A percentile compares a stretch with the other conserved stretches of the same genome.
phyloP scores from a whole-genome alignment of 805 yeast species.

The Metschnikowia sp. region DNA sequence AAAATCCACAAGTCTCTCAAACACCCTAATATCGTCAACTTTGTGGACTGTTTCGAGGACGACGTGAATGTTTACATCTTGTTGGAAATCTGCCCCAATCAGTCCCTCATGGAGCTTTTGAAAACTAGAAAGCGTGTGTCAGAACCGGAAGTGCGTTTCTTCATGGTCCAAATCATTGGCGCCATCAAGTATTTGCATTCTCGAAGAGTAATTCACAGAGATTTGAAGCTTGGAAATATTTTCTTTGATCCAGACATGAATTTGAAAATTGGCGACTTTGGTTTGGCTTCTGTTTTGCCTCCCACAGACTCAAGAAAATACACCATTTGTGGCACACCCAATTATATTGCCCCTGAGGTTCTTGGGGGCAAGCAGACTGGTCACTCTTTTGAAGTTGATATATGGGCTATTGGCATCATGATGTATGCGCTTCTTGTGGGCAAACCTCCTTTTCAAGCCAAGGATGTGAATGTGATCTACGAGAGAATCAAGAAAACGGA shows the following conservation, averaged over 20 bases:
- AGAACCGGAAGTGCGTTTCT: slow-evolving; percentile 88
- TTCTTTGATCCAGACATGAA: slow-evolving; percentile 93
- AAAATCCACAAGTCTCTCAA: slow-evolving; percentile 88
- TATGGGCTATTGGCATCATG: slow-evolving; percentile 98
- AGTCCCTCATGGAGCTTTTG: slow-evolving; percentile 87
- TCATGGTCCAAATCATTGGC: slow-evolving; percentile 89
- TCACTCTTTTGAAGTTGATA: slow-evolving; percentile 91
- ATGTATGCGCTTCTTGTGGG: slow-evolving; percentile 89
- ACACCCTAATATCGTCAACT: slow-evolving; percentile 88
- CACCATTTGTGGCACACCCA: slow-evolving; percentile 98
- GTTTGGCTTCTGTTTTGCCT: slow-evolving; percentile 92
- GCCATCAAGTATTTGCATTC: slow-evolving; percentile 91
- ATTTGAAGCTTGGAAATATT: slow-evolving; percentile 91
- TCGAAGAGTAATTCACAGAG: slow-evolving; percentile 92
- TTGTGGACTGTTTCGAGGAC: slow-evolving; percentile 96
- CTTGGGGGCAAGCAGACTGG: slow-evolving; percentile 83
- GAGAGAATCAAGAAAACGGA: slow-evolving; percentile 85
- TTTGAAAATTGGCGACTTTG: slow-evolving; percentile 95
- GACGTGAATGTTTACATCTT: slow-evolving; percentile 89
- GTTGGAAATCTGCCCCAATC: slow-evolving; percentile 92
- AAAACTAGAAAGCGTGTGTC: slow-evolving; percentile 79
- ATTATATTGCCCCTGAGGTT: slow-evolving; percentile 97
- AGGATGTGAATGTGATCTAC: slow-evolving; percentile 88
- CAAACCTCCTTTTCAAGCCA: slow-evolving; percentile 96
- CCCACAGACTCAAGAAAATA: slow-evolving; percentile 68